These are phyloP conservation scores for Trametes elegans DNA, from an alignment of 768 basidiomycete species.

Conservation along the genomic window DNA sequence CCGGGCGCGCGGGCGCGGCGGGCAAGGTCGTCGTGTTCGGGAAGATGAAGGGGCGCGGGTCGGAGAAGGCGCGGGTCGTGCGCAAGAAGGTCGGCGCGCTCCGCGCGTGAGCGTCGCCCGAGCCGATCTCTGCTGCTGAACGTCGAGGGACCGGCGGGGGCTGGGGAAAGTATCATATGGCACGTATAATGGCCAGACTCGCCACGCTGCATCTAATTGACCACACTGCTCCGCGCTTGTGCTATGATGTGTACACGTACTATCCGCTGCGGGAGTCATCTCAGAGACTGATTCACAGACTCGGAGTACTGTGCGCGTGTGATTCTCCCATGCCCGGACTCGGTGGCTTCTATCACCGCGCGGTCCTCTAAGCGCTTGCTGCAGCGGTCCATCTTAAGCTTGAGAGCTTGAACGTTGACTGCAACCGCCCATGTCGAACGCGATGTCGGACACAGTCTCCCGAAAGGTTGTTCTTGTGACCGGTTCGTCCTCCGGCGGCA, in stretches of 20 bases:
- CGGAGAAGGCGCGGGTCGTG: slow-evolving; percentile 48
- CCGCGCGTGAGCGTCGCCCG: background rate
- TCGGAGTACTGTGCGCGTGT: no score
- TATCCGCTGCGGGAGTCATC: no score
- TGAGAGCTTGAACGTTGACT: background rate
- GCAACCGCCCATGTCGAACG: background rate
- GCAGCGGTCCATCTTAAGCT: background rate
- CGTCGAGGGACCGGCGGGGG: no score
- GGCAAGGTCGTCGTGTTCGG: slow-evolving; percentile 80
- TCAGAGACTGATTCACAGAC: no score
- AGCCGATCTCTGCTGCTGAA: no score
- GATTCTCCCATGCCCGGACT: no score
- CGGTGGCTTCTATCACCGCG: no score
- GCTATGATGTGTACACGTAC: no score
- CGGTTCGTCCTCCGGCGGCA: slow-evolving; percentile 43
- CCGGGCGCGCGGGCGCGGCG: slow-evolving; percentile 67
- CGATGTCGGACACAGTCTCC: background rate
- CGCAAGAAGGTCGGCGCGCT: slow-evolving; percentile 49
- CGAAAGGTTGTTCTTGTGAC: slow-evolving; percentile 61
- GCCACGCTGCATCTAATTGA: no score
- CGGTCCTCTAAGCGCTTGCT: no score
- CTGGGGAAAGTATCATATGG: background rate
- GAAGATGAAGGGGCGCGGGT: slow-evolving; percentile 64
- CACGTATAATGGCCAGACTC: no score
- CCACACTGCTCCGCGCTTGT: no score